phyloP scores from a whole-genome alignment of 805 yeast genomes.

The Myxozyma kluyveri region DNA sequence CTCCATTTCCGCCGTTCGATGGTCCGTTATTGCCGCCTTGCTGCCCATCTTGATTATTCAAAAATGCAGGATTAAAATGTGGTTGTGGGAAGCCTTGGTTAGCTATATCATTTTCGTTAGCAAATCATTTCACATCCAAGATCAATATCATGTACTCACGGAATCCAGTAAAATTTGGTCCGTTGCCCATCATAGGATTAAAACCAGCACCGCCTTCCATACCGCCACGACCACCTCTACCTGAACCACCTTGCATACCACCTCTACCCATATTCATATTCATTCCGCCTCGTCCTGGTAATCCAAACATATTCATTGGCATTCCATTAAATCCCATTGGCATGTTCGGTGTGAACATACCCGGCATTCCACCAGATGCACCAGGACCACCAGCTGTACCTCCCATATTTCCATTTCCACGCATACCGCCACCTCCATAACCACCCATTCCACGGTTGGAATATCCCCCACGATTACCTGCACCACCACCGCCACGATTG shows the following conservation, averaged over 20 bases:
- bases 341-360: conserved; percentile 11
- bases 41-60: conserved; percentile 22
- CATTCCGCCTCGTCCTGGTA: conserved; percentile 27
- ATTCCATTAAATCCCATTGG: conserved; percentile 22
- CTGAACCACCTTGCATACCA: conserved; percentile 11
- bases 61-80: conserved; percentile 28
- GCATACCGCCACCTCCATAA: background rate
- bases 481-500: conserved; percentile 13
- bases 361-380: conserved; percentile 16
- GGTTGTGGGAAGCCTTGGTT: conserved; percentile 27
- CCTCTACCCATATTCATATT: conserved; percentile 19
- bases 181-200: conserved; percentile 14
- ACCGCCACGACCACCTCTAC: conserved; percentile 21
- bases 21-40: conserved; percentile 13
- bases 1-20: background rate
- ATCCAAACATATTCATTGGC: conserved; percentile 28
- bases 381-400: conserved; percentile 1
- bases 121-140: background rate
- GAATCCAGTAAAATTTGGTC: conserved; percentile 16
- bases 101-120: conserved; percentile 10
- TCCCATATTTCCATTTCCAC: conserved; percentile 5
- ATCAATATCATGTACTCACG: conserved; percentile 10
- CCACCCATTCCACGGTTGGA: conserved; percentile 12
- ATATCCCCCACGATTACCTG: conserved; percentile 16
- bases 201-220: conserved; percentile 19